Conservation (phyloP, 257 asterid genomes). For the Scutellaria baicalensis region DNA sequence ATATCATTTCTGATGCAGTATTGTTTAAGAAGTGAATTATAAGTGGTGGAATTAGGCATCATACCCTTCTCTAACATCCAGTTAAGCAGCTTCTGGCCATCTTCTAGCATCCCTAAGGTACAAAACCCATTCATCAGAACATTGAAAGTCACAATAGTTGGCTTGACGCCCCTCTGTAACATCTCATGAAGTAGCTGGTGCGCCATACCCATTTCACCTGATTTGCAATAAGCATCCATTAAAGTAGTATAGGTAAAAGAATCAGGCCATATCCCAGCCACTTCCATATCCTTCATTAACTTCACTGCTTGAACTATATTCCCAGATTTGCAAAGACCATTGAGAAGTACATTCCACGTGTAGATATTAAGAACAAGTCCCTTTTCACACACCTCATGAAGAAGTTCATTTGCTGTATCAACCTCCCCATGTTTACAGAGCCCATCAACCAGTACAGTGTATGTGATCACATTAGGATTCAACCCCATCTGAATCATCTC, state of each 20-base stretch:
- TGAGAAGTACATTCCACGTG: conserved; percentile 73
- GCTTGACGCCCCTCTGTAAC: conserved; percentile 63
- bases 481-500: conserved; percentile 65
- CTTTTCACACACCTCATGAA: conserved; percentile 60
- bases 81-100: conserved; percentile 63
- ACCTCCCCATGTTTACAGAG: conserved; percentile 86
- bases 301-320: conserved; percentile 52
- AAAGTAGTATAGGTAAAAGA: conserved; percentile 71
- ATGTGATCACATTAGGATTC: conserved; percentile 76
- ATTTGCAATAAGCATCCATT: conserved; percentile 90
- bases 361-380: conserved; percentile 69
- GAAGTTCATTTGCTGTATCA: conserved; percentile 77
- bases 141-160: conserved; percentile 85
- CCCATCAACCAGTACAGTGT: conserved; percentile 90
- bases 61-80: conserved; percentile 90
- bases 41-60: conserved; percentile 78
- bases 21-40: conserved; percentile 73
- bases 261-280: conserved; percentile 63
- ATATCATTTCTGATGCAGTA: conserved; percentile 67
- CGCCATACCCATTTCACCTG: conserved; percentile 62
- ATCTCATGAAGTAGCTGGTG: conserved; percentile 74
- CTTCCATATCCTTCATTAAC: conserved; percentile 72
- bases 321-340: conserved; percentile 87
- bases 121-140: conserved; percentile 91
- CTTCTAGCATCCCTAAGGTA: conserved; percentile 65